Evolutionary conservation across 805 yeast genomes (phyloP).

Genomic region (Lipomyces orientalis): DNA sequence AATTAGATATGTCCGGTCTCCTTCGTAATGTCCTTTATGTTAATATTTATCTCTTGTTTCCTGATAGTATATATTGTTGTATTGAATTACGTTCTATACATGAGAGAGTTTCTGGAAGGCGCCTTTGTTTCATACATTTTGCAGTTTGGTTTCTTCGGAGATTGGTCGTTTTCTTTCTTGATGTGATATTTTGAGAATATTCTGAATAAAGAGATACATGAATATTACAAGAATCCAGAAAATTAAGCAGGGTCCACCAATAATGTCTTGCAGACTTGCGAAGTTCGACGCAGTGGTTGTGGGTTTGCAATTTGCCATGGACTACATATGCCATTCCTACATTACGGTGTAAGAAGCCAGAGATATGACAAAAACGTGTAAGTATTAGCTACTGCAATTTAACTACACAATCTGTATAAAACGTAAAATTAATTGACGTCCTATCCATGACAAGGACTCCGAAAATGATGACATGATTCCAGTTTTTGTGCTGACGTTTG

Average conservation of each 20-base stretch:
- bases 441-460: not conserved
- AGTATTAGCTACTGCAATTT: not conserved
- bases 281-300: not conserved
- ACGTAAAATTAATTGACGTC: not conserved
- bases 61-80: not conserved
- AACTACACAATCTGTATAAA: not conserved
- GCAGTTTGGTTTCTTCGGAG: not conserved
- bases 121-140: not conserved
- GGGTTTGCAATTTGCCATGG: no score
- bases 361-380: not conserved
- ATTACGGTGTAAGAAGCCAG: not conserved
- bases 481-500: not conserved
- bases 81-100: not conserved
- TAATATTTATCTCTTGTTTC: not conserved
- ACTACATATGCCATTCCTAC: not conserved
- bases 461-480: not conserved
- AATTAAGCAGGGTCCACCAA: no score
- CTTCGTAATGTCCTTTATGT: not conserved
- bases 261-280: not conserved
- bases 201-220: no score
- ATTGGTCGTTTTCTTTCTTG: not conserved
- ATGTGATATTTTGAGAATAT: no score
- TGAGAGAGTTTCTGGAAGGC: not conserved
- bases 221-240: no score
- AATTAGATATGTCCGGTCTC: not conserved